Percentiles rank a stretch among this genome's conserved stretches.
phyloP scores from a whole-genome alignment of 768 basidiomycete genomes.

The Chalciporus chontae region DNA sequence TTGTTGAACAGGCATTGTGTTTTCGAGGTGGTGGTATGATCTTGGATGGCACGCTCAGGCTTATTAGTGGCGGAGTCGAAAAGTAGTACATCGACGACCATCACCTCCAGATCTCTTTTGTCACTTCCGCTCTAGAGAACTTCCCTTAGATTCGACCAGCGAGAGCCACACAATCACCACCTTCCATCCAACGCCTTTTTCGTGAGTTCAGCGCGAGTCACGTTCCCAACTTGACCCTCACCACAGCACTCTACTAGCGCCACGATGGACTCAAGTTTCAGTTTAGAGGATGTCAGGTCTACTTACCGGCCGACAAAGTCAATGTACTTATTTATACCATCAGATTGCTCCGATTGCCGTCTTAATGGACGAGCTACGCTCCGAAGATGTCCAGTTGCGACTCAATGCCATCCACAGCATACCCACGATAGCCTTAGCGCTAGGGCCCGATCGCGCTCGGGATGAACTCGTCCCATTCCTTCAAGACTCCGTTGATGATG shows the following conservation, averaged over 20 bases:
- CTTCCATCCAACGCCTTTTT: not conserved
- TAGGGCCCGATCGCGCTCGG: constrained; percentile 92
- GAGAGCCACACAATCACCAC: not conserved
- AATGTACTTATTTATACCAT: constrained; percentile 13
- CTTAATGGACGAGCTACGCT: constrained; percentile 96
- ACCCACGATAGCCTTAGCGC: constrained; percentile 94
- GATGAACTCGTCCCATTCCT: constrained; percentile 96
- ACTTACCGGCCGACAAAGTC: constrained; percentile 5
- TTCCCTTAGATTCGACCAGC: constrained; percentile 1
- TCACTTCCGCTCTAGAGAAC: constrained; percentile 1
- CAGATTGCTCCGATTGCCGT: constrained; percentile 94
- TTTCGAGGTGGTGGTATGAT: not conserved
- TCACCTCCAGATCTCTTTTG: constrained; percentile 4
- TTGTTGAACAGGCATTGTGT: constrained; percentile 55
- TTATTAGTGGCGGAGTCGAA: not conserved
- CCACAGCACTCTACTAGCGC: constrained; percentile 5
- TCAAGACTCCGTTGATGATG: constrained; percentile 98
- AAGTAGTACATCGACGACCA: constrained; percentile 7
- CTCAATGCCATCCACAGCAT: constrained; percentile 96
- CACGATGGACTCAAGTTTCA: constrained; percentile 66
- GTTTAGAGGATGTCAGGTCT: constrained; percentile 61
- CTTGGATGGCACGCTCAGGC: too few species aligned
- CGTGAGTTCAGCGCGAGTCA: not conserved
- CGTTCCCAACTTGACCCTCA: not conserved
- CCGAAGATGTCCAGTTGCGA: constrained; percentile 95